Base-by-base conservation (phyloP, 371 early-diverging fungal species). In the Choanephora cucurbitarum region DNA sequence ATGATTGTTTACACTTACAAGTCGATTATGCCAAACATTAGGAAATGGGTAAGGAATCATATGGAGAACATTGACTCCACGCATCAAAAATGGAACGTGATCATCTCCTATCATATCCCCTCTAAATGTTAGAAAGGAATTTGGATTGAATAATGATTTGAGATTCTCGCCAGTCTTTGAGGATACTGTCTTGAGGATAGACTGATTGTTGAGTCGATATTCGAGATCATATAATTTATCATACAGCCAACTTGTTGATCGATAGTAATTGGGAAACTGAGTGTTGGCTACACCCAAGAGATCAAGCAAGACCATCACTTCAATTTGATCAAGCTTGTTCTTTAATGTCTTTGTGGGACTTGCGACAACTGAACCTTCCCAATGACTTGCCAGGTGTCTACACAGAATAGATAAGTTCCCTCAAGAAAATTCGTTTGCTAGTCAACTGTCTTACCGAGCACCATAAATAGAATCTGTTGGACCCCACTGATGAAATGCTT, bases 41-140 rank as follows among this genome's bases (percentile, higher is more conserved):
- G 98, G 98, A 70, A 98, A 98, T 15, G 91, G 91, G n/a, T 65
- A 58, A 1, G 97, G 88, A 50, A 98, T 97, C 28, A 93, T 58
- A 70, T 97, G 98, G 22, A 96, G 73, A 39, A 96, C 80, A 5
- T 91, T 89, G 0, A 96, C 93, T 18, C 91, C 90, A 33, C 84
- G 79, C 15, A 75, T 45, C 41, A 89, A 28, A 69, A 98, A 98
- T 3, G 98, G 98, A 13, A 84, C 56, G 73, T 98, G 98, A 69
- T 98, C 98, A 66, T 98, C 98, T 49, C 88, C 88, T 40, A 97
- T 77, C 6, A 67, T 53, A 23, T 69, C 58, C 39, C 78, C 73
- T 15, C 57, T 56, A 31, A 62, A 67, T 3, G 70, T 70, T 24
- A 71, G 47, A 8, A 60, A 49, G 28, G 69, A 63, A 44, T 66